Percentiles rank a stretch among this genome's conserved stretches.
Conservation (phyloP, 805 yeast genomes). For the Sugiyamaella floridensis region DNA sequence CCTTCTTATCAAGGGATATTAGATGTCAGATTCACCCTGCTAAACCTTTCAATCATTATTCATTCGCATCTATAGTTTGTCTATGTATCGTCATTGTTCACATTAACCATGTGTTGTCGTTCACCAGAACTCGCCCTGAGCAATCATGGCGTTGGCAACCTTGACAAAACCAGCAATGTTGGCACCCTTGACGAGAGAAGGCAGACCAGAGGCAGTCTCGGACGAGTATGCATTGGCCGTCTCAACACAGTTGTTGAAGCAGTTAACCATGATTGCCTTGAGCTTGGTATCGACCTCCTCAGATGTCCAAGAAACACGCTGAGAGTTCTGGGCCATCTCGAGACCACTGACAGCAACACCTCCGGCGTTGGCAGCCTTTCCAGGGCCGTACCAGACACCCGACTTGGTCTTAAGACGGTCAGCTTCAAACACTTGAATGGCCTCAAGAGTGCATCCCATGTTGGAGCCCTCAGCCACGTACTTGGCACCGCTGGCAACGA, state of each 20-base stretch:
- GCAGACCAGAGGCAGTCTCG: slow-evolving; percentile 62
- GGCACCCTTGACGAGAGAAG: slow-evolving; percentile 97
- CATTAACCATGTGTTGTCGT: not conserved
- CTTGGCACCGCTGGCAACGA: slow-evolving; percentile 85
- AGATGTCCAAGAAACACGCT: slow-evolving; percentile 80
- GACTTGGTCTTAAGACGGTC: slow-evolving; percentile 28
- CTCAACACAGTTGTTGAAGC: slow-evolving; percentile 87
- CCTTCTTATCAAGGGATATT: too few relatives aligned
- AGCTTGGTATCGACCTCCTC: slow-evolving; percentile 90
- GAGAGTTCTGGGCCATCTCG: slow-evolving; percentile 99
- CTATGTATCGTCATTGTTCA: not conserved
- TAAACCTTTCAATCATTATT: not conserved
- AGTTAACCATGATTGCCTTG: slow-evolving; percentile 85
- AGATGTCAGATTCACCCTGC: too few relatives aligned
- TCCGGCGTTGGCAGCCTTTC: slow-evolving; percentile 99
- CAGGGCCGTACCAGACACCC: slow-evolving; percentile 96
- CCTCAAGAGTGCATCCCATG: slow-evolving; percentile 98
- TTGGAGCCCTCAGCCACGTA: slow-evolving; percentile 98
- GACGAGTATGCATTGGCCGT: slow-evolving; percentile 77
- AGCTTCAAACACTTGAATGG: slow-evolving; percentile 84
- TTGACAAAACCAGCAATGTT: slow-evolving; percentile 98
- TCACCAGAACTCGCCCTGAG: slow-evolving; percentile 74
- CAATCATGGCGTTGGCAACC: slow-evolving; percentile 98
- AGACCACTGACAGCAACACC: slow-evolving; percentile 98
- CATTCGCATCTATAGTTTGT: not conserved